phyloP scores from a whole-genome alignment of 2,329 filamentous ascomycete genomes.

The Alternaria arborescens region DNA sequence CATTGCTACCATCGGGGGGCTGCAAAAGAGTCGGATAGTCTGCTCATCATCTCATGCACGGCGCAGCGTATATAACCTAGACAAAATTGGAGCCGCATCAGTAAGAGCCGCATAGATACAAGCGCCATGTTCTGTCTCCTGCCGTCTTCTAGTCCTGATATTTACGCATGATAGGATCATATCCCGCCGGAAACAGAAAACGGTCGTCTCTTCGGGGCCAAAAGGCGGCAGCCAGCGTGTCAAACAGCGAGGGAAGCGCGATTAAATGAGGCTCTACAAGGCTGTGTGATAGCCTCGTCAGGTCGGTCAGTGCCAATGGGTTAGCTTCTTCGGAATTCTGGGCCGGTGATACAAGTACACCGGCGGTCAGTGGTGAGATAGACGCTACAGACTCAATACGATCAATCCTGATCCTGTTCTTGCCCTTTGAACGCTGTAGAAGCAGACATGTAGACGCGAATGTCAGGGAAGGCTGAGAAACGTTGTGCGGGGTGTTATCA shows the following conservation, averaged over 20 bases:
- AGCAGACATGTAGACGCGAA: neutral
- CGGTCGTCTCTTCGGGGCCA: neutral
- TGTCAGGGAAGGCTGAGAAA: conserved; percentile 5
- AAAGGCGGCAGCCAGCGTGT: neutral
- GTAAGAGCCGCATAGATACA: neutral
- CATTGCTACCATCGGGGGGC: neutral
- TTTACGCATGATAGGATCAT: neutral
- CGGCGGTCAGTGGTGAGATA: conserved; percentile 6
- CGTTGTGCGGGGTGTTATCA: neutral
- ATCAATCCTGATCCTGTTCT: neutral
- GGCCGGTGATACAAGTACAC: neutral
- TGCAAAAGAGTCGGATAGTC: neutral
- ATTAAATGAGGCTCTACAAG: conserved; percentile 1
- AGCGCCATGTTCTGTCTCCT: neutral
- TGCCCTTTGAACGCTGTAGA: neutral
- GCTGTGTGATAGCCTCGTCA: conserved; percentile 4
- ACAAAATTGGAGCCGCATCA: neutral
- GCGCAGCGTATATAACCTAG: neutral
- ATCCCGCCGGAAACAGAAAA: conserved; percentile 3
- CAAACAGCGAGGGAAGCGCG: neutral
- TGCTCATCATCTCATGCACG: conserved; percentile 3
- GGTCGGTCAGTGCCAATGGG: conserved; percentile 15
- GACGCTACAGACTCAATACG: neutral
- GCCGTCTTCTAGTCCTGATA: neutral
- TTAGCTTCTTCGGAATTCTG: conserved; percentile 2